Evolutionary conservation across 768 basidiomycete species (phyloP), one percentile per base, ranked within the genome.

Genomic region (Ramaria sp.): DNA sequence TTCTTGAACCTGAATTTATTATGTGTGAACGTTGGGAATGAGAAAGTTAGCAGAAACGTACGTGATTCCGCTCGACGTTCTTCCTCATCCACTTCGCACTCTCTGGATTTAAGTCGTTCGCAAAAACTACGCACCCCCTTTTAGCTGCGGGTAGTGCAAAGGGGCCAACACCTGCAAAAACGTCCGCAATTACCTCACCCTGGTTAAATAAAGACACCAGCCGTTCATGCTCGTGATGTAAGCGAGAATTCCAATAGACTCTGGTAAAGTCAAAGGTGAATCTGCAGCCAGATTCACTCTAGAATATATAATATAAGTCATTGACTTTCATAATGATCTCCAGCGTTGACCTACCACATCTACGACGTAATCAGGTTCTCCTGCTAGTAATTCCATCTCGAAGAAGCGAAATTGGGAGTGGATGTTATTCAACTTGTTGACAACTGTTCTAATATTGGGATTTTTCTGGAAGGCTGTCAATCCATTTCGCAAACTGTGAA

Each of bases 221-320:
- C 2, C 94, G 83, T 25, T 82, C 80, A 63, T 99, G 96, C 64
- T 99, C 96, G 3, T 83, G 82, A 55, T 91, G 87, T 34, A 99
- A 71, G 36, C 96, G 83, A 15, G 94, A 95, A 71, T 99, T 99
- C 94, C 94, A 99, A 68, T 99, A 99, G 12, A 98, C 96, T 64
- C 83, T 75, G 5, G 86, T 83, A 64, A 98, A 99, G 66, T 99
- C 93, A 62, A 99, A 98, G 1, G 77, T 83, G 68, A 98, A 98
- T 30, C 72, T 73, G 66, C 93, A 97, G 61, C 81, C 78, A 7
- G 84, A 79, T 72, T 99, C 95, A 58, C 76, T 55, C 53, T 55
- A 16, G 4, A 28, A 18, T 22, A 25, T 24, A 25, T 28, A 15
- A 45, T 44, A 16, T 9, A 45, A 45, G n/a, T 2, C 24, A 5